A percentile compares a stretch with the other conserved stretches of the same genome.
These are phyloP conservation scores for Russula lepida DNA, from an alignment of 768 basidiomycete genomes.

Conservation along the genomic window DNA sequence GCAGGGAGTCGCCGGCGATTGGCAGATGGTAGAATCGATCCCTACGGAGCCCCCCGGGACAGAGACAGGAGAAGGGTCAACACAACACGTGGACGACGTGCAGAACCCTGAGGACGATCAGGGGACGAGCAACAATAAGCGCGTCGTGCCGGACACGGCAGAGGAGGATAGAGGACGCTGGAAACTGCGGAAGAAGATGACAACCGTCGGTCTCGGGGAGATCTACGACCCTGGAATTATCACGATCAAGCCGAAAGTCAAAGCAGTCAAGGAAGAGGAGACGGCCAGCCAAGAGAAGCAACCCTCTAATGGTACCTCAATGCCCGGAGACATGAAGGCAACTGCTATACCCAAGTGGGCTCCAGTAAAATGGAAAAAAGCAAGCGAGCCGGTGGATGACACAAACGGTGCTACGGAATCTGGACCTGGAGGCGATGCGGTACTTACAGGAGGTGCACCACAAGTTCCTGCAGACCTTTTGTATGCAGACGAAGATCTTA, in stretches of 20 bases:
- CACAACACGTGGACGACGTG: conserved; percentile 14
- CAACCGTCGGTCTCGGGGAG: conserved; percentile 56
- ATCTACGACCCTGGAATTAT: conserved; percentile 75
- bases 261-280: conserved; percentile 31
- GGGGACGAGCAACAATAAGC: conserved; percentile 21
- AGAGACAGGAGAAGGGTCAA: conserved; percentile 8
- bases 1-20: conserved; percentile 69
- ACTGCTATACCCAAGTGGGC: conserved; percentile 18
- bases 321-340: neutral
- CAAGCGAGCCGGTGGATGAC: neutral
- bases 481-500: neutral
- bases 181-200: conserved; percentile 60
- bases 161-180: conserved; percentile 51
- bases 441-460: neutral
- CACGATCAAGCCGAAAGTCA: conserved; percentile 51
- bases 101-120: conserved; percentile 20
- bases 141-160: conserved; percentile 23
- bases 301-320: neutral
- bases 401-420: neutral
- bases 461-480: neutral
- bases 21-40: conserved; percentile 51
- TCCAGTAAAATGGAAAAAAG: conserved; percentile 19
- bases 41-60: conserved; percentile 24
- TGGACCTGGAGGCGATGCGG: neutral
- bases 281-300: neutral